Conservation (phyloP, 2,329 filamentous ascomycete genomes). For the Talaromyces sp. region DNA sequence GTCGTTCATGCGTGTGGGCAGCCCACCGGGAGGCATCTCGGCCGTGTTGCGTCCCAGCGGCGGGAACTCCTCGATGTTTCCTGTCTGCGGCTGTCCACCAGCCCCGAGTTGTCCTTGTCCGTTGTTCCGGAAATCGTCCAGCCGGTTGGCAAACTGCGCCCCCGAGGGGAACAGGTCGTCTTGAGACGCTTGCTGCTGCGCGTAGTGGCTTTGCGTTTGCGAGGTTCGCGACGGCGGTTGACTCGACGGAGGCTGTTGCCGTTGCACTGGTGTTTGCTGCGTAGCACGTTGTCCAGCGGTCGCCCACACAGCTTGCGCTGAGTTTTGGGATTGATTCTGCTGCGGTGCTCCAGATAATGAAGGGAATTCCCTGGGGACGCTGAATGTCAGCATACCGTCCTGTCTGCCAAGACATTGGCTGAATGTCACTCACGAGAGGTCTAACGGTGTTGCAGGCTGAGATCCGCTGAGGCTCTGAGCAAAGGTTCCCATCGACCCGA, state of each 20-base stretch:
- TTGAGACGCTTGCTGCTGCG: constrained; percentile 34
- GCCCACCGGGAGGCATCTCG: constrained; percentile 7
- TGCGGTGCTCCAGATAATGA: constrained; percentile 55
- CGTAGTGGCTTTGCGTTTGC: constrained; percentile 35
- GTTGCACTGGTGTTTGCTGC: constrained; percentile 50
- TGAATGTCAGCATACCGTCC: constrained; percentile 6
- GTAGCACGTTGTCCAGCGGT: constrained; percentile 52
- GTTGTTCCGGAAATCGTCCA: constrained; percentile 54
- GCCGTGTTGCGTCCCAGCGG: constrained; percentile 49
- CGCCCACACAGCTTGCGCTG: constrained; percentile 52
- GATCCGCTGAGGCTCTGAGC: constrained; percentile 53
- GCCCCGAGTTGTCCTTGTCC: constrained; percentile 50
- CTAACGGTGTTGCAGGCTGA: constrained; percentile 50
- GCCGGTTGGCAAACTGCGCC: constrained; percentile 47
- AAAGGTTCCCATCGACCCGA: constrained; percentile 50
- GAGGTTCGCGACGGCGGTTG: constrained; percentile 37
- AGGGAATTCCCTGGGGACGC: constrained; percentile 55
- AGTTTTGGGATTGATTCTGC: constrained; percentile 48
- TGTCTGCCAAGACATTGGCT: constrained; percentile 1
- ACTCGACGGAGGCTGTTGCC: constrained; percentile 43
- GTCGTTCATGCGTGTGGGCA: constrained; percentile 37
- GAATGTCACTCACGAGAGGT: constrained; percentile 49
- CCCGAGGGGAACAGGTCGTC: constrained; percentile 44
- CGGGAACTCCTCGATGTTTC: constrained; percentile 57
- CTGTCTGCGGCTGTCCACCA: constrained; percentile 48